These are phyloP conservation scores for Noccaea caerulescens DNA, from an alignment of 345 rosid species.

Conservation along the genomic window DNA sequence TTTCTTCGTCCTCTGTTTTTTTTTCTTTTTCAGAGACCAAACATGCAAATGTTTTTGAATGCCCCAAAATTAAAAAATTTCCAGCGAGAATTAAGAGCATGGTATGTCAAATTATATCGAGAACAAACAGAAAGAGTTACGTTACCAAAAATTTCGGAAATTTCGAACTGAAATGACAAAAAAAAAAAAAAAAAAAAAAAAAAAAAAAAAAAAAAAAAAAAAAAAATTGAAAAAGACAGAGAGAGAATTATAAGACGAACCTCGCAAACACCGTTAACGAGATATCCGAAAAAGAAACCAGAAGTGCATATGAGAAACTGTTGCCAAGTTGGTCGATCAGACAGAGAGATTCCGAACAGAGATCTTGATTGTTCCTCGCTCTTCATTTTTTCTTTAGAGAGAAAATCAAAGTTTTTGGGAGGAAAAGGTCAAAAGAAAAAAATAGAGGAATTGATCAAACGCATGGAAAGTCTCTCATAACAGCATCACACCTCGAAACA, in stretches of 20 bases:
- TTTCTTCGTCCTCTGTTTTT: slow-evolving; percentile 27
- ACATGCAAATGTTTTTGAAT: slow-evolving; percentile 9
- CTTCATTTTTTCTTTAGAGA: slow-evolving; percentile 52
- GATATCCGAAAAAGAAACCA: slow-evolving; percentile 96
- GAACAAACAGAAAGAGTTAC: background rate
- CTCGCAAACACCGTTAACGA: slow-evolving; percentile 95
- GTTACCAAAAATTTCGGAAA: background rate
- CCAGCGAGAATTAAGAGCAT: background rate
- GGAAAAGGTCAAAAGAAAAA: slow-evolving; percentile 2
- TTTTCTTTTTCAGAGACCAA: slow-evolving; percentile 1
- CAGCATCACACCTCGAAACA: slow-evolving; percentile 16
- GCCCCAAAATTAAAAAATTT: background rate
- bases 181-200: background rate
- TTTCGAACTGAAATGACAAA: background rate
- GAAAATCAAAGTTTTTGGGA: background rate
- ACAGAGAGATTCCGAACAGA: slow-evolving; percentile 75
- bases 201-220: background rate
- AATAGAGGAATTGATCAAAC: slow-evolving; percentile 32
- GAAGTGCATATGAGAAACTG: slow-evolving; percentile 91
- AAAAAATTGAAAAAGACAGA: background rate
- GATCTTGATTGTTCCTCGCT: slow-evolving; percentile 63
- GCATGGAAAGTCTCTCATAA: slow-evolving; percentile 32
- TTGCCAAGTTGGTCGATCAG: slow-evolving; percentile 77
- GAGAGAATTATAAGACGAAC: slow-evolving; percentile 38
- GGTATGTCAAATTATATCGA: background rate